phyloP scores from a whole-genome alignment of 2,329 filamentous ascomycete species.

The Colletotrichum musae region DNA sequence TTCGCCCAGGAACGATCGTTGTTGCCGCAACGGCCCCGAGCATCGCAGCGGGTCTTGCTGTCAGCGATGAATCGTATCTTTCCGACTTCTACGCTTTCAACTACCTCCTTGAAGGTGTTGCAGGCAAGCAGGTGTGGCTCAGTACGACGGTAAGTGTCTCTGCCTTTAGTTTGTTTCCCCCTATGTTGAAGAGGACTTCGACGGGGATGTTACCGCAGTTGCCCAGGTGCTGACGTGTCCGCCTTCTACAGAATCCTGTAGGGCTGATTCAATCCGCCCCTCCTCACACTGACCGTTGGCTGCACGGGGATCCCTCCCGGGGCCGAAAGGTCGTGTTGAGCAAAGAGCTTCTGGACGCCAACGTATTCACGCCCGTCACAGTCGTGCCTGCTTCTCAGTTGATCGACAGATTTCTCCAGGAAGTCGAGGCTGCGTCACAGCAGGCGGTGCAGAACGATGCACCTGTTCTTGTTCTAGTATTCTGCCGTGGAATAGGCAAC shows the following conservation, averaged over 20 bases:
- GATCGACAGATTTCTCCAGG: neutral
- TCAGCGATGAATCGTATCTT: too few species aligned
- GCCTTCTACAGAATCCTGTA: too few species aligned
- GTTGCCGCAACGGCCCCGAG: too few species aligned
- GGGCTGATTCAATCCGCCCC: too few species aligned
- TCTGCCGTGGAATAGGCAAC: neutral
- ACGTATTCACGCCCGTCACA: neutral
- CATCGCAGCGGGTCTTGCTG: too few species aligned
- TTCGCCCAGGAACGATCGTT: too few species aligned
- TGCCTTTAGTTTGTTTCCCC: too few species aligned
- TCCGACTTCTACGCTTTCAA: slow-evolving; percentile 42
- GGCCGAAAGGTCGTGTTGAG: neutral
- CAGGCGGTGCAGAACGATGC: slow-evolving; percentile 40
- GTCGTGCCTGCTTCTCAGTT: neutral
- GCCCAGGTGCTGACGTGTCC: too few species aligned
- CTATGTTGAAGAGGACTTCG: too few species aligned
- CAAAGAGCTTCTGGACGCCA: neutral
- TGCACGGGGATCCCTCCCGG: neutral
- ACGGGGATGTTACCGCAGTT: too few species aligned
- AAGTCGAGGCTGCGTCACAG: neutral
- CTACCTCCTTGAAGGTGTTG: slow-evolving; percentile 28
- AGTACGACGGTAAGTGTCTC: neutral
- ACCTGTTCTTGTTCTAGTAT: slow-evolving; percentile 39
- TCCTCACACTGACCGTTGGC: neutral
- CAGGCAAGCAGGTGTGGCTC: neutral